phyloP scores from a whole-genome alignment of 2,329 filamentous ascomycete genomes.

The Microcyclosporella mali region DNA sequence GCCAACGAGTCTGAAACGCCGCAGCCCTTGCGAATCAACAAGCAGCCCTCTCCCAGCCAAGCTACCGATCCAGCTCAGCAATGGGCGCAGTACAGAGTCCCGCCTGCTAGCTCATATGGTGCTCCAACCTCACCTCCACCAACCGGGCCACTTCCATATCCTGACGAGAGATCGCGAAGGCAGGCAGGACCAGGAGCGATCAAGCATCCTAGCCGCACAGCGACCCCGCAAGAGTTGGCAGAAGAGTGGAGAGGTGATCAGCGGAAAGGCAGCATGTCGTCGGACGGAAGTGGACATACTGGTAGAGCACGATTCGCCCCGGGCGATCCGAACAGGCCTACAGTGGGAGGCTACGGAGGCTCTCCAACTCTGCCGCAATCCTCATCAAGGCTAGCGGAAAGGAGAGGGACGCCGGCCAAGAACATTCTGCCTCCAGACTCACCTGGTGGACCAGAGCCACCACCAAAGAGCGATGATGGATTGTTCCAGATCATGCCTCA shows the following conservation, averaged over 20 bases:
- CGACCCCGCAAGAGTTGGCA: conserved; percentile 23
- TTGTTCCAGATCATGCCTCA: conserved; percentile 56
- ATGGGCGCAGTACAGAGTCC: conserved; percentile 31
- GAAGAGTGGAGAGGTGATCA: conserved; percentile 22
- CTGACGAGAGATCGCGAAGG: conserved; percentile 23
- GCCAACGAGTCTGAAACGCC: conserved; percentile 21
- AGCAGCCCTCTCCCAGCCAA: conserved; percentile 19
- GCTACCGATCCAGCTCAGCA: conserved; percentile 20
- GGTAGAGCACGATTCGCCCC: conserved; percentile 41
- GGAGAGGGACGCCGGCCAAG: conserved; percentile 73
- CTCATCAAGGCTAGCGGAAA: conserved; percentile 61
- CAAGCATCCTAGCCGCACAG: conserved; percentile 18
- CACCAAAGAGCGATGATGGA: conserved; percentile 59
- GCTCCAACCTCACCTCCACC: conserved; percentile 29
- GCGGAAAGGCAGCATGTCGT: conserved; percentile 28
- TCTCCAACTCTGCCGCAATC: conserved; percentile 28
- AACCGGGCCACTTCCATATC: conserved; percentile 27
- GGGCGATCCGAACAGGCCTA: conserved; percentile 45
- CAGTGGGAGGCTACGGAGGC: conserved; percentile 40
- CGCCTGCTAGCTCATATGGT: conserved; percentile 27
- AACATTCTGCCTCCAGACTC: conserved; percentile 73
- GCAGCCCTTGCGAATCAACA: conserved; percentile 28
- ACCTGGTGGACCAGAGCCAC: conserved; percentile 61
- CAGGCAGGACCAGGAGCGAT: conserved; percentile 15
- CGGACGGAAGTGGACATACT: conserved; percentile 22